phyloP scores from a whole-genome alignment of 495 filamentous ascomycete genomes.

The Talaromyces nanjingensis region DNA sequence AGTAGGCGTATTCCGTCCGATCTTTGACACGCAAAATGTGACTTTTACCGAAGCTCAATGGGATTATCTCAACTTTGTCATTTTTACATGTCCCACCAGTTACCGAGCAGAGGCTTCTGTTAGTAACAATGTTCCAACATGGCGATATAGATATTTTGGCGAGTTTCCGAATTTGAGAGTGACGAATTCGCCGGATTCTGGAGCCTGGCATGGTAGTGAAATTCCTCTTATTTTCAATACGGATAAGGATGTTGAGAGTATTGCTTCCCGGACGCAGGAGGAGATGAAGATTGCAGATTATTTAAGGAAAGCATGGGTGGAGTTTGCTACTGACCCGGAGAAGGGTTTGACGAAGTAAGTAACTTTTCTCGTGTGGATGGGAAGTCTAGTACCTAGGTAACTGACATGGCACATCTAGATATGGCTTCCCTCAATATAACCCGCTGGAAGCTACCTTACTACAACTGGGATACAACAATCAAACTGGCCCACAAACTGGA shows the following conservation, averaged over 20 bases:
- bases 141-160: conserved; percentile 3
- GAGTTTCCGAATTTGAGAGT: neutral
- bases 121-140: neutral
- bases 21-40: neutral
- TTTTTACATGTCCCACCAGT: neutral
- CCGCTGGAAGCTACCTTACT: neutral
- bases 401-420: neutral
- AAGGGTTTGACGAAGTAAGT: neutral
- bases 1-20: neutral
- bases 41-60: neutral
- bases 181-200: neutral
- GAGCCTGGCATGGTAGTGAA: conserved; percentile 1
- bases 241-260: neutral
- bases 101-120: neutral
- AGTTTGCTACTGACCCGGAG: neutral
- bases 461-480: neutral
- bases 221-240: conserved; percentile 2
- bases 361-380: neutral
- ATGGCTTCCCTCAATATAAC: neutral
- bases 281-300: neutral
- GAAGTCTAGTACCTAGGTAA: neutral
- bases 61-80: neutral
- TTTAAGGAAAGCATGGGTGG: neutral
- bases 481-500: neutral
- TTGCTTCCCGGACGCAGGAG: neutral